Evolutionary conservation across 805 yeast genomes (phyloP), one percentile per base, ranked within the genome.

Genomic region (Starmerella sp.): DNA sequence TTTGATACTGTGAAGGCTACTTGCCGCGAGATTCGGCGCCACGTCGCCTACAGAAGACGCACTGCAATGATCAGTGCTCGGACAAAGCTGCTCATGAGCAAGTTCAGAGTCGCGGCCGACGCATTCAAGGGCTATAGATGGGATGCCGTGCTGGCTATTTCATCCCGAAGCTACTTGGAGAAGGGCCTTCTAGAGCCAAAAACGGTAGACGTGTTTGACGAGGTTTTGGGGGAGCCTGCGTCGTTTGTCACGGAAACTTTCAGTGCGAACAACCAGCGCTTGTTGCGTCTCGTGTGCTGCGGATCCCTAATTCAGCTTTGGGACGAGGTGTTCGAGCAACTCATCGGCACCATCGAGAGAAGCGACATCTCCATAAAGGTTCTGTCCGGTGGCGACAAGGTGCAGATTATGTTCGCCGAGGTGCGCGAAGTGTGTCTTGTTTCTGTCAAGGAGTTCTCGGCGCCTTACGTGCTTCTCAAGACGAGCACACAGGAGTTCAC

Each of bases 191-290:
- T 60, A 3, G 45, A 37, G 31, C 37, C 17, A 15, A 54, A 55
- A 30, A 59, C 60, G 28, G 54, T 46, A 29, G 63, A 60, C 37
- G 60, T 60, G 6, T 17, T 56, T 17, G 62, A 60, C 31, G 29
- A 8, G 8, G 50, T 37, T 2, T 8, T 32, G 11, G 52, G 43
- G 4, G 22, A 31, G 30, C 37, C 60, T 6, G 52, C 47, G 1
- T 60, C 63, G 14, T 48, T 57, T 8, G 62, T 60, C n/a, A 60
- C 57, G 29, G 62, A 60, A 39, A 15, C 39, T 6, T 60, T 56
- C 39, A 13, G 13, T 2, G 35, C 14, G 9, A 6, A 17, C 1
- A 22, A 17, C 7, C 29, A 22, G 38, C 52, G 60, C 7, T 17
- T 50, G 6, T 36, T 60, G 28, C 38, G 62, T 2, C 22, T 60